A percentile compares a stretch with the other conserved stretches of the same genome.
These are phyloP conservation scores for Rhinocladiella mackenziei DNA, from an alignment of 2,329 filamentous ascomycete species.

Conservation along the genomic window DNA sequence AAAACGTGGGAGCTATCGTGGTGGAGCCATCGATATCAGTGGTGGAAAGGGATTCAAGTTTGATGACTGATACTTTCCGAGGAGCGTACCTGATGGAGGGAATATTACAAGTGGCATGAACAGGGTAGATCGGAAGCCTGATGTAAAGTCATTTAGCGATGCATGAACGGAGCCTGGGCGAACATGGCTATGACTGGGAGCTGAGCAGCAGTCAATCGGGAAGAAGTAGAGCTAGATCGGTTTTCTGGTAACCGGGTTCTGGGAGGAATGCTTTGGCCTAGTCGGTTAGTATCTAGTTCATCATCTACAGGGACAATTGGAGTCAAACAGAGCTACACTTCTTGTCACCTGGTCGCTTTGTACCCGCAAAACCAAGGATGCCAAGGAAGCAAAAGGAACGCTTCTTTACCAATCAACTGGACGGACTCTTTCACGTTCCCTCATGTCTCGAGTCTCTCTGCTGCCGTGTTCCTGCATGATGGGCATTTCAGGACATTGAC, in stretches of 20 bases:
- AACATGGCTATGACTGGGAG: not conserved
- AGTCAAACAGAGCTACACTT: too few species aligned
- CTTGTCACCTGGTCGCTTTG: too few species aligned
- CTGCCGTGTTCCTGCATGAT: constrained; percentile 1
- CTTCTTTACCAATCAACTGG: constrained; percentile 2
- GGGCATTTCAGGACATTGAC: not conserved
- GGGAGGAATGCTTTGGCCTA: too few species aligned
- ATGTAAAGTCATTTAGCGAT: not conserved
- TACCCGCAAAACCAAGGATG: too few species aligned
- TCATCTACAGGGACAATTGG: too few species aligned
- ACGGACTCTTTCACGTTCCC: not conserved
- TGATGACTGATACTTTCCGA: constrained; percentile 61
- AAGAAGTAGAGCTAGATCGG: too few species aligned
- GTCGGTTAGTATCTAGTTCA: too few species aligned
- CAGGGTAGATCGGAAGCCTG: not conserved
- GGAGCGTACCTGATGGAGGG: too few species aligned
- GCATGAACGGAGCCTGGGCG: not conserved
- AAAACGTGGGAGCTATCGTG: constrained; percentile 84
- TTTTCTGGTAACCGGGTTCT: too few species aligned
- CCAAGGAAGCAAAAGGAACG: too few species aligned
- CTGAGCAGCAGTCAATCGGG: too few species aligned
- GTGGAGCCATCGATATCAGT: constrained; percentile 78
- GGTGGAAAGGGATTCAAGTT: constrained; percentile 89
- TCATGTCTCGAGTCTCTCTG: not conserved
- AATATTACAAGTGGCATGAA: not conserved